phyloP scores from a whole-genome alignment of 768 basidiomycete genomes.

The Thelephora aurantiotincta region DNA sequence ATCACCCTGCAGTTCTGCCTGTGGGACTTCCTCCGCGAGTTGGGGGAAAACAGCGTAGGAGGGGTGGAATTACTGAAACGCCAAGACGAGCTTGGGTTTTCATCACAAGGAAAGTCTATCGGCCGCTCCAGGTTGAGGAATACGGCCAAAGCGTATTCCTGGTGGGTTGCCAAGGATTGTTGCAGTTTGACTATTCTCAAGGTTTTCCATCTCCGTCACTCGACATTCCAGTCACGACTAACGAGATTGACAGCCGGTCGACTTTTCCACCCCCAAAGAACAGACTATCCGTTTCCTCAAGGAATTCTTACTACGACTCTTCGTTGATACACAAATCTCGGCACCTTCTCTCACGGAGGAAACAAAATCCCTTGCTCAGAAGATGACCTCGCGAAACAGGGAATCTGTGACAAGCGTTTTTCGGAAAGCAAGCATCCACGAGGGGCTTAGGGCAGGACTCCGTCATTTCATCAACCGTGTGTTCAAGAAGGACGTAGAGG shows the following conservation, averaged over 20 bases:
- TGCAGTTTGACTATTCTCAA: conserved; percentile 69
- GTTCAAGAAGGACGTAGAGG: conserved; percentile 23
- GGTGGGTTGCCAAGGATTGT: conserved; percentile 85
- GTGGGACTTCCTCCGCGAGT: conserved; percentile 91
- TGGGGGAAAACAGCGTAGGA: conserved; percentile 75
- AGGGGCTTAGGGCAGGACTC: conserved; percentile 60
- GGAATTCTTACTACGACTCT: conserved; percentile 52
- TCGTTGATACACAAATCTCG: conserved; percentile 61
- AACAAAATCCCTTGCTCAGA: conserved; percentile 18
- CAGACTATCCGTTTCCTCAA: conserved; percentile 52
- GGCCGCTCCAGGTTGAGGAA: conserved; percentile 49
- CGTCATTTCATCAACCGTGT: conserved; percentile 49
- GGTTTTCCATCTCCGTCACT: conserved; percentile 28
- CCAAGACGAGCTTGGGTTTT: conserved; percentile 28
- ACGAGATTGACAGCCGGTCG: conserved; percentile 49
- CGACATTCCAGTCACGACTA: background rate
- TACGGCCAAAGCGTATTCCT: conserved; percentile 75
- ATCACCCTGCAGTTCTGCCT: conserved; percentile 90
- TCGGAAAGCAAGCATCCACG: conserved; percentile 52
- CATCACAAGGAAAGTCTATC: conserved; percentile 34
- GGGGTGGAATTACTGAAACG: conserved; percentile 67
- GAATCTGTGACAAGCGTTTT: conserved; percentile 64
- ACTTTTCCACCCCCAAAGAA: conserved; percentile 64
- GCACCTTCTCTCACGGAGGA: conserved; percentile 44
- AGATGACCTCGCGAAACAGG: conserved; percentile 31